Conservation (phyloP, 345 rosid genomes). For the Syzygium aromaticum region DNA sequence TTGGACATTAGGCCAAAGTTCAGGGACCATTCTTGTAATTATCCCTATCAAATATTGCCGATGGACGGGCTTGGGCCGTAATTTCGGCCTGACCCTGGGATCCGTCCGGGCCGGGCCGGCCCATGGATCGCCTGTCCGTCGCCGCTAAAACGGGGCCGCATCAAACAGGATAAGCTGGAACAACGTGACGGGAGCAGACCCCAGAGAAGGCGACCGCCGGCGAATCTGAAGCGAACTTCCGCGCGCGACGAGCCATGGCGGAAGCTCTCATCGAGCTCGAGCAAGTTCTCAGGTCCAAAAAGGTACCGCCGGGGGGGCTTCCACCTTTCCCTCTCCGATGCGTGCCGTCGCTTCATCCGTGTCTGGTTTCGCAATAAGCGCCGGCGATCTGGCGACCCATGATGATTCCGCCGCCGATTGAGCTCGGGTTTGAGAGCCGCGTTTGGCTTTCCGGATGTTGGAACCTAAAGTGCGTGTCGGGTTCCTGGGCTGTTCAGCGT, state of each 20-base stretch:
- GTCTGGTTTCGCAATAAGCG: neutral
- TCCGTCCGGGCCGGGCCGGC: neutral
- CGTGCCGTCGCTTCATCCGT: neutral
- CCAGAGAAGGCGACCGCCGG: neutral
- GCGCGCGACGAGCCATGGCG: constrained; percentile 18
- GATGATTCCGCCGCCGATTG: neutral
- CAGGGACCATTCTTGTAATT: too few species aligned
- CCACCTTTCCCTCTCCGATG: neutral
- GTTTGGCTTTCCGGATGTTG: neutral
- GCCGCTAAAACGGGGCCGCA: neutral
- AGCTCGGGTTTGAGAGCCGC: neutral
- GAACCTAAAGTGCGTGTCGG: neutral
- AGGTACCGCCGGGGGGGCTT: constrained; percentile 10
- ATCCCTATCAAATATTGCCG: neutral
- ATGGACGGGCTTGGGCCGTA: neutral
- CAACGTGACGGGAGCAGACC: neutral
- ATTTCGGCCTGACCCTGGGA: neutral
- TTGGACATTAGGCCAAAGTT: too few species aligned
- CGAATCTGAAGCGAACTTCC: neutral
- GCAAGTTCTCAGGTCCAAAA: constrained; percentile 14
- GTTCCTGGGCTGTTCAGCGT: neutral
- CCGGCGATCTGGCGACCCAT: neutral
- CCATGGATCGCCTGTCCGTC: neutral
- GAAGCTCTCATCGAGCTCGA: constrained; percentile 29
- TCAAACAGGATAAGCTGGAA: neutral